These are phyloP conservation scores for Hydnomerulius pinastri DNA, from an alignment of 768 basidiomycete genomes.

Conservation along the genomic window DNA sequence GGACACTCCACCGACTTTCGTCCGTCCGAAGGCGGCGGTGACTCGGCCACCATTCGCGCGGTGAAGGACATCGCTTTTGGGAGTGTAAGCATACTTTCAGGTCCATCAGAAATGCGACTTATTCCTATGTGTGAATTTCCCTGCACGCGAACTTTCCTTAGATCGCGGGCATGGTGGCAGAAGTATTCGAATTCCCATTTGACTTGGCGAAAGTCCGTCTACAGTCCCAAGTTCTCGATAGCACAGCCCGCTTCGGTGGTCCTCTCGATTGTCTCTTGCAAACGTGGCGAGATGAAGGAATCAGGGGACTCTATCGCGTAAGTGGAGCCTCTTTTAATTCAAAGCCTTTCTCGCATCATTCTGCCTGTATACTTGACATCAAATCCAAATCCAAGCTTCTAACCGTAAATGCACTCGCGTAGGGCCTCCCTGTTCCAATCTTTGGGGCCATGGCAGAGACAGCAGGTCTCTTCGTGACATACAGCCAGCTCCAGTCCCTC, in stretches of 20 bases:
- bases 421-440: constrained; percentile 87
- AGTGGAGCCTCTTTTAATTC: constrained; percentile 22
- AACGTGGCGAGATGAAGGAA: constrained; percentile 59
- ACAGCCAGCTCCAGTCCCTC: constrained; percentile 66
- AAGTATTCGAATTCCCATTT: constrained; percentile 90
- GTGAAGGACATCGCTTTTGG: constrained; percentile 51
- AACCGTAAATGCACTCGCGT: neutral
- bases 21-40: neutral
- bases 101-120: neutral
- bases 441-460: constrained; percentile 89
- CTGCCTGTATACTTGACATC: too few relatives aligned
- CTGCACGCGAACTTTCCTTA: constrained; percentile 25
- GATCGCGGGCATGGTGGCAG: constrained; percentile 83
- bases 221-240: constrained; percentile 83
- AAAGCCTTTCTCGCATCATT: neutral
- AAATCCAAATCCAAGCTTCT: constrained; percentile 3
- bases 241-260: constrained; percentile 54
- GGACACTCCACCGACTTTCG: neutral
- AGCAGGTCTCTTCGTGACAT: constrained; percentile 79
- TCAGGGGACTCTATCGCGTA: constrained; percentile 56
- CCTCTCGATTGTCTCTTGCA: constrained; percentile 62
- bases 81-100: constrained; percentile 37
- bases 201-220: constrained; percentile 91
- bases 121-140: neutral
- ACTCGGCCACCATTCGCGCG: constrained; percentile 24